Evolutionary conservation across 768 basidiomycete genomes (phyloP).

Genomic region (Mycena indigotica): DNA sequence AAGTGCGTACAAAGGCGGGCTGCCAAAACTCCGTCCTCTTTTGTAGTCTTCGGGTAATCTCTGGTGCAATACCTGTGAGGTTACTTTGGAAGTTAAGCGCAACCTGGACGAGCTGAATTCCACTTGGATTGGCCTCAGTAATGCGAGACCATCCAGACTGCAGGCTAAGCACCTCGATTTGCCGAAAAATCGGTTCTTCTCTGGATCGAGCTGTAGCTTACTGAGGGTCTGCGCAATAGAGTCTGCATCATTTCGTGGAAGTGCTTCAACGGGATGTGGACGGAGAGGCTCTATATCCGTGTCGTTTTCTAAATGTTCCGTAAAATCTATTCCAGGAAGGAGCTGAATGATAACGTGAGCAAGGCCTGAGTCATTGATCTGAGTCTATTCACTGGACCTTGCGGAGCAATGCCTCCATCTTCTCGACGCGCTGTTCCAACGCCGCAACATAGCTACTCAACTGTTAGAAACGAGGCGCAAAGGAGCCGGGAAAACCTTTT

Average conservation of each 20-base stretch:
- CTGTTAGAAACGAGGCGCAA: neutral
- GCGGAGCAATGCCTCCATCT: conserved; percentile 63
- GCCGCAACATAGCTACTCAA: conserved; percentile 56
- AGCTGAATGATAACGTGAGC: conserved; percentile 26
- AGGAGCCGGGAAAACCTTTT: conserved; percentile 50
- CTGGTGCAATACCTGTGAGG: neutral
- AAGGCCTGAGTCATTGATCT: neutral
- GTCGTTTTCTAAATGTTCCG: conserved; percentile 53
- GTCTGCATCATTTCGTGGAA: conserved; percentile 42
- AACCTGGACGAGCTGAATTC: conserved; percentile 51
- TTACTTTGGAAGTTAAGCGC: conserved; percentile 53
- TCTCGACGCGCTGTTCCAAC: conserved; percentile 59
- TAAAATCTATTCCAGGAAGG: conserved; percentile 66
- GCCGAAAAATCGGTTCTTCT: conserved; percentile 49
- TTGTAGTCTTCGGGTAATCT: conserved; percentile 23
- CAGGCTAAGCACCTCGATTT: conserved; percentile 32
- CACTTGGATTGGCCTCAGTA: conserved; percentile 34
- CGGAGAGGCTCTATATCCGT: conserved; percentile 22
- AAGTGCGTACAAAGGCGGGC: conserved; percentile 40
- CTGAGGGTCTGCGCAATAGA: conserved; percentile 26
- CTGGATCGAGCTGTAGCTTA: conserved; percentile 41
- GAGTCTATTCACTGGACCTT: conserved; percentile 27
- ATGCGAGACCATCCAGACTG: neutral
- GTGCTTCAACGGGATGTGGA: conserved; percentile 30
- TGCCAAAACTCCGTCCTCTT: conserved; percentile 55